These are phyloP conservation scores for Blastocystis sp. DNA, from an alignment of 352 stramenopile species.

Conservation along the genomic window DNA sequence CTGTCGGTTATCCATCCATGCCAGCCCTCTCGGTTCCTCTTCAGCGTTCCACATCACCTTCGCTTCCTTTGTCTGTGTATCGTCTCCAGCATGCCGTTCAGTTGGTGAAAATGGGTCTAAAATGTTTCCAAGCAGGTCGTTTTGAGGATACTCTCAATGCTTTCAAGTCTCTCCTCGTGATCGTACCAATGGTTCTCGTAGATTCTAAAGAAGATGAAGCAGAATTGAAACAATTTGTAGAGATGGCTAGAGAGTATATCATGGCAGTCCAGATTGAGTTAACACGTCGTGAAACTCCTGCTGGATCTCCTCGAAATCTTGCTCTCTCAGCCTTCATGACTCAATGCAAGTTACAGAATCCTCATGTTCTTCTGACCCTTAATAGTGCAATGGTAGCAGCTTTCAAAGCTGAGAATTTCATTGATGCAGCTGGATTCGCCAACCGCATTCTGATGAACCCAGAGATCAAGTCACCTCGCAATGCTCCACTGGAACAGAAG, in stretches of 20 bases:
- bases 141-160: constrained; percentile 88
- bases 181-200: constrained; percentile 87
- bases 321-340: constrained; percentile 97
- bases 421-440: constrained; percentile 94
- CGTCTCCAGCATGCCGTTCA: constrained; percentile 81
- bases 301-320: constrained; percentile 80
- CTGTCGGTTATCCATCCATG: constrained; percentile 77
- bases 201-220: constrained; percentile 82
- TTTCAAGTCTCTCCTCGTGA: constrained; percentile 83
- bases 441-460: constrained; percentile 91
- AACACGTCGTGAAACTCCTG: constrained; percentile 68
- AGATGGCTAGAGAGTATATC: constrained; percentile 92
- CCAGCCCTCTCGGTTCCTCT: constrained; percentile 74
- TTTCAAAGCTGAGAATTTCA: constrained; percentile 99
- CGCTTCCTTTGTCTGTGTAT: constrained; percentile 79
- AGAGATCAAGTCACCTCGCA: constrained; percentile 86
- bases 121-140: constrained; percentile 89
- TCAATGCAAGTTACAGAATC: constrained; percentile 93
- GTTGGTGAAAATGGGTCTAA: constrained; percentile 84
- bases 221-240: constrained; percentile 85
- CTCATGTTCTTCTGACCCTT: constrained; percentile 91
- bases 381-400: constrained; percentile 96
- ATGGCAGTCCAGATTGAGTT: constrained; percentile 89
- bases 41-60: constrained; percentile 77
- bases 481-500: constrained; percentile 86